phyloP scores from a whole-genome alignment of 108 stramenopile genomes.

The Epithemia pelagica region DNA sequence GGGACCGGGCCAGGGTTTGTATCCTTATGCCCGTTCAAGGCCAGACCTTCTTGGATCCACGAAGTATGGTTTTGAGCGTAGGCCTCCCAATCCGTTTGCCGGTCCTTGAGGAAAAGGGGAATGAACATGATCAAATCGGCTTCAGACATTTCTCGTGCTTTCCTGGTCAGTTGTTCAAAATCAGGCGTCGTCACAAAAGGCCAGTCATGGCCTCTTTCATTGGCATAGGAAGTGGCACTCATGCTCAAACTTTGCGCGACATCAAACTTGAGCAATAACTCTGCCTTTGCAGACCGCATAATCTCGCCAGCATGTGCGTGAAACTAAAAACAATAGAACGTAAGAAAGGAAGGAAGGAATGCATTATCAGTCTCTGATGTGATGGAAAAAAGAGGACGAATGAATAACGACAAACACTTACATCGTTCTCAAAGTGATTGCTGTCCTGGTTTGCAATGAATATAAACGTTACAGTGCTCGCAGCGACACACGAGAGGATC shows the following conservation, averaged over 20 bases:
- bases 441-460: background rate
- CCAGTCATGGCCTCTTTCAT: background rate
- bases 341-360: background rate
- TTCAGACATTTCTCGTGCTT: background rate
- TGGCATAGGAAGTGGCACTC: background rate
- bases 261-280: background rate
- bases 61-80: conserved; percentile 7
- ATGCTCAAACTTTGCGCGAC: background rate
- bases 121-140: background rate
- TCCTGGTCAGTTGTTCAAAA: background rate
- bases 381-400: no score
- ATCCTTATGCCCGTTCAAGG: background rate
- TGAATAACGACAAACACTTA: background rate
- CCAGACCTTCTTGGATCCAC: conserved; percentile 8
- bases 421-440: background rate
- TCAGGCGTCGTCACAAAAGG: background rate
- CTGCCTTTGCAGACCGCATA: no score
- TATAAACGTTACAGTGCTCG: background rate
- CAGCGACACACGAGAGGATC: background rate
- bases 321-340: background rate
- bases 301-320: background rate
- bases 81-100: conserved; percentile 2
- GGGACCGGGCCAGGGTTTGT: background rate
- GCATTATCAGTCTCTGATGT: background rate
- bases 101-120: background rate